Conservation (phyloP, 2,329 filamentous ascomycete species). For the Trichoderma simmonsii region DNA sequence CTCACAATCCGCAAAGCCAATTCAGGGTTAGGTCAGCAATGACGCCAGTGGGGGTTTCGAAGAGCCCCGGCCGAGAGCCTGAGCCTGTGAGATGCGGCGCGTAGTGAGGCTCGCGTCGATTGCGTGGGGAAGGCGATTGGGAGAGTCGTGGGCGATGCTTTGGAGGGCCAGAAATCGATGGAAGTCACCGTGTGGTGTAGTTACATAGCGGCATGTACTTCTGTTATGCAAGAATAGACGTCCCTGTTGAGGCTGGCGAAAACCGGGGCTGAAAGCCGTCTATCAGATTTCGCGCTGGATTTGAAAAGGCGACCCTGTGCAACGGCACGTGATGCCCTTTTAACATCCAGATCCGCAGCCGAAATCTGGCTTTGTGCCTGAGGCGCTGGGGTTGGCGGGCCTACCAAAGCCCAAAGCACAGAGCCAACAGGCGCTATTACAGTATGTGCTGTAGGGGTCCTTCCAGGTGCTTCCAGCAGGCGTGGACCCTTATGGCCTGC, state of each 20-base stretch:
- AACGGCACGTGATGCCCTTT: conserved; percentile 17
- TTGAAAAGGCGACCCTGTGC: conserved; percentile 7
- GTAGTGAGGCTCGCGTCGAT: conserved; percentile 11
- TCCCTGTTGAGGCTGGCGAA: conserved; percentile 24
- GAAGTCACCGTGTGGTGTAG: conserved; percentile 36
- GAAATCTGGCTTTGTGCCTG: not conserved
- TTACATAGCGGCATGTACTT: conserved; percentile 35
- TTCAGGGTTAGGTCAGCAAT: conserved; percentile 40
- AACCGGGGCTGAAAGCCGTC: conserved; percentile 20
- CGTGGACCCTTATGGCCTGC: conserved; percentile 1
- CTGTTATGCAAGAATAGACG: conserved; percentile 28
- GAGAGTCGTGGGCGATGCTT: conserved; percentile 11
- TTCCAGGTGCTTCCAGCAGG: not conserved
- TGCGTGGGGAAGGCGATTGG: conserved; percentile 11
- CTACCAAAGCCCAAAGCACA: not conserved
- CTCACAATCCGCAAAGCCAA: conserved; percentile 32
- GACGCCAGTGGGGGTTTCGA: conserved; percentile 32
- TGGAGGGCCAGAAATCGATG: conserved; percentile 18
- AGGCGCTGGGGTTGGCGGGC: not conserved
- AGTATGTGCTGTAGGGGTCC: not conserved
- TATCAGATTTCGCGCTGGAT: conserved; percentile 17
- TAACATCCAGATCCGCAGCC: not conserved
- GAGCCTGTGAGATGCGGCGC: not conserved
- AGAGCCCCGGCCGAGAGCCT: conserved; percentile 7
- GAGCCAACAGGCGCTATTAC: not conserved